These are phyloP conservation scores for Pythium pectinolyticum DNA, from an alignment of 352 stramenopile species.

Conservation along the genomic window DNA sequence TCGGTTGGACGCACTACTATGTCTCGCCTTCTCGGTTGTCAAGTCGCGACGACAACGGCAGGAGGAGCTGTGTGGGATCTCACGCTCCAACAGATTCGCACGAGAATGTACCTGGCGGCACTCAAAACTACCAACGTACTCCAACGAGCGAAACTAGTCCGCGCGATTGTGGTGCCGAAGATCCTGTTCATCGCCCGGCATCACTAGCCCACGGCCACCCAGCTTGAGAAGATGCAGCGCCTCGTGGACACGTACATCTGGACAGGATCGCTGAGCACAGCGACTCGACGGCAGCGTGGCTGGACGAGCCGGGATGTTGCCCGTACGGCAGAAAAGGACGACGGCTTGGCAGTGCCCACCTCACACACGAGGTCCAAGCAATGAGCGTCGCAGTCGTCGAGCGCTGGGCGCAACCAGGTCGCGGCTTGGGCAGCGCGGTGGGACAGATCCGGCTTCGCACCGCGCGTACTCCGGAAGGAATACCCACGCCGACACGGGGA, in stretches of 20 bases:
- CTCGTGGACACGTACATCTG: slow-evolving; percentile 7
- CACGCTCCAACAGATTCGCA: slow-evolving; percentile 3
- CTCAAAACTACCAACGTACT: slow-evolving; percentile 6
- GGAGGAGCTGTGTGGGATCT: background rate
- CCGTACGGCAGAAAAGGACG: background rate
- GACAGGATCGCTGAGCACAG: background rate
- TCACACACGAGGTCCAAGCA: slow-evolving; percentile 6
- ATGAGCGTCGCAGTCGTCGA: background rate
- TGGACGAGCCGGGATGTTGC: background rate
- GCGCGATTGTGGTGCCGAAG: slow-evolving; percentile 11
- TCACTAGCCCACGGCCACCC: background rate
- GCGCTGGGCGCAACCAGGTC: background rate
- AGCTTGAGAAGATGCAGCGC: background rate
- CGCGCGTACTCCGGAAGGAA: background rate
- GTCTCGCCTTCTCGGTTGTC: background rate
- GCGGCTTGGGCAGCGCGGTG: background rate
- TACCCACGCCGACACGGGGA: background rate
- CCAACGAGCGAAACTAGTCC: background rate
- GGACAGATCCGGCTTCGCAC: background rate
- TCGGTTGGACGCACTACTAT: background rate
- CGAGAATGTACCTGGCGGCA: background rate
- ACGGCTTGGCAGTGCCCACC: background rate
- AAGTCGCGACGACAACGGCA: background rate
- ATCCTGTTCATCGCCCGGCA: slow-evolving; percentile 6
- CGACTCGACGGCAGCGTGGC: background rate